Base-by-base conservation (phyloP, 345 rosid genomes). In the Dipteronia sinensis region DNA sequence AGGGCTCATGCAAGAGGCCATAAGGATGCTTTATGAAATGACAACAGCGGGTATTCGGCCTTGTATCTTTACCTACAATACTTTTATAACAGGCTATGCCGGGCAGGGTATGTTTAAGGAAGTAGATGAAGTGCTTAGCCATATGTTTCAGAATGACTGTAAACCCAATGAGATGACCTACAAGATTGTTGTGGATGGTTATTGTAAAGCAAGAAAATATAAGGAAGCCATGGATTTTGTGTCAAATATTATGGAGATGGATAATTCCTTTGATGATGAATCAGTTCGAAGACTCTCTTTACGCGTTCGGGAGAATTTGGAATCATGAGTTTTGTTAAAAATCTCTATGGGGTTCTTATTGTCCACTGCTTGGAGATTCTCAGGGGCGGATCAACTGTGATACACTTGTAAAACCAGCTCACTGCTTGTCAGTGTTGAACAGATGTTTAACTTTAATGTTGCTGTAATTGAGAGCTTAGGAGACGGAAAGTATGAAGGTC, bases 181-280 rank as follows among this genome's bases (percentile, higher is more conserved):
- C 88, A 95, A 89, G 87, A 88, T 93, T 61, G 93, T 85, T 7
- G 98, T 93, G 42, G 97, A 93, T 84, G 93, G 92, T 74, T 95
- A 86, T 83, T 95, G 98, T 81, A 91, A 86, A 88, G 83, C 85
- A 67, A 83, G 90, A 67, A 87, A 75, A 74, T 90, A 87, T 70
- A 81, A 79, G 69, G 97, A 95, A 82, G 98, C 97, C 46, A 88
- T 89, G 92, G 95, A 90, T 58, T 89, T 91, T 83, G 80, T 95
- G 16, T 86, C 89, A 4, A 88, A 83, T 82, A 90, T 95, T 20
- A 95, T 84, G 86, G 75, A 76, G 70, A 55, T 65, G 68, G 98
- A 93, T 85, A 25, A 73, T 78, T 81, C 84, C 58, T 89, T 93
- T n/a, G 82, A 84, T 63, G 89, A 87, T 69, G 81, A 78, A 20